Base-by-base conservation (phyloP, 2,329 filamentous ascomycete species). In the Aspergillus puulaauensis region DNA sequence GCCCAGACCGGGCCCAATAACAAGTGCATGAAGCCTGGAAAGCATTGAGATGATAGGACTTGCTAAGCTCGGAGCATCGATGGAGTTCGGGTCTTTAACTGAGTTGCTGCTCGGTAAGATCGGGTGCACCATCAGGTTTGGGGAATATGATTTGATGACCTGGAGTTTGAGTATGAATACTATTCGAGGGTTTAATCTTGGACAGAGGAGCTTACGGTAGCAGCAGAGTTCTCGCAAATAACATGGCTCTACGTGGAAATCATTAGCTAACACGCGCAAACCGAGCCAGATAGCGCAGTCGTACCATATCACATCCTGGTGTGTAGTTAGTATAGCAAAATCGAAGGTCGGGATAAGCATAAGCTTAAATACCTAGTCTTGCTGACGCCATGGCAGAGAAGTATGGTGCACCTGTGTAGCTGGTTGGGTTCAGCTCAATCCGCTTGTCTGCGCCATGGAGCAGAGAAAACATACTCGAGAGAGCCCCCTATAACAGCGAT, bases 361-460 rank as follows among this genome's bases (percentile, higher is more conserved):
- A 37, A 19, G 33, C 39, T 33, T 23, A 41, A 33, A 52, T 74
- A 75, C 48, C 95, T 57, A 98, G 79, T 69, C 90, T 86, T 47
- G 95, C 95, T 64, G 91, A 96, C 12, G 95, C 95, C 87, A 97
- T 97, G 63, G 93, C 93, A 19, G 93, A 97, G 78, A 99, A 99
- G 79, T 96, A 99, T 12, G 95, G 95, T 58, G 95, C 95, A 39
- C 95, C 95, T 1, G 95, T 97, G 74, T 98, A 99, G 76, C 79
- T 81, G 59, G 23, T 61, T 33, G 17, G 31, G 8, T 49, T 64
- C 57, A 60, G 67, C 56, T 33, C 40, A 33, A 27, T 48, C 37
- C 11, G 23, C 6, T 27, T 17, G 17, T 21, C 19, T 27, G 37
- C 23, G 49, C n/a, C 37, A 55, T 21, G 46, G 27, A 44, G 2